These are phyloP conservation scores for Pleurotus giganteus DNA, from an alignment of 768 basidiomycete genomes.

Conservation along the genomic window DNA sequence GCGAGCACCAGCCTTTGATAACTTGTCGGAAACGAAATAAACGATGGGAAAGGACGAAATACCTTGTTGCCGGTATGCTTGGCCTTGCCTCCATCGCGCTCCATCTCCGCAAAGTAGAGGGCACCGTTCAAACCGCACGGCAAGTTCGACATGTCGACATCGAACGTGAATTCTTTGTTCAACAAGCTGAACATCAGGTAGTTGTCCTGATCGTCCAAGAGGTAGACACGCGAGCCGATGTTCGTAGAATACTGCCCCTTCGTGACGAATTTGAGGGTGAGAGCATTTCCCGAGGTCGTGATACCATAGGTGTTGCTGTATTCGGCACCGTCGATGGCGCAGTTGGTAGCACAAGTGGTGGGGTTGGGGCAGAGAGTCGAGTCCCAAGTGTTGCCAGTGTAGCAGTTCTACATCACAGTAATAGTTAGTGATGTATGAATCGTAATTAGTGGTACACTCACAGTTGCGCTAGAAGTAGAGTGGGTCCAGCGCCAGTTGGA, in stretches of 20 bases:
- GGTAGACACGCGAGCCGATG: constrained; percentile 41
- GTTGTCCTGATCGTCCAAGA: constrained; percentile 52
- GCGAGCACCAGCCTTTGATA: constrained; percentile 34
- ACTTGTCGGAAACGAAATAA: constrained; percentile 24
- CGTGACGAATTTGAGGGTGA: constrained; percentile 51
- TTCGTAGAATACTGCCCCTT: constrained; percentile 28
- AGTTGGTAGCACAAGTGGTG: constrained; percentile 24
- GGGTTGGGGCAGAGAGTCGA: constrained; percentile 43
- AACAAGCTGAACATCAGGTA: constrained; percentile 45
- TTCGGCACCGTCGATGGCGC: constrained; percentile 44
- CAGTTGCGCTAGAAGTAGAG: constrained; percentile 20
- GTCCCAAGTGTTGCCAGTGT: constrained; percentile 59
- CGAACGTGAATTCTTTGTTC: constrained; percentile 62
- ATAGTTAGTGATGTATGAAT: too few relatives aligned
- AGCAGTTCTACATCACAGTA: constrained; percentile 43
- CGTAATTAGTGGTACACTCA: too few relatives aligned
- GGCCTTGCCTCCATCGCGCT: constrained; percentile 3
- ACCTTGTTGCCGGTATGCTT: constrained; percentile 22
- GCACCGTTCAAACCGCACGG: constrained; percentile 49
- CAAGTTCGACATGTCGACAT: constrained; percentile 57
- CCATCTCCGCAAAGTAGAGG: constrained; percentile 14
- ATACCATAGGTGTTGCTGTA: constrained; percentile 53
- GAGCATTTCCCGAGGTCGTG: constrained; percentile 41
- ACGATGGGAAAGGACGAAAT: constrained; percentile 47
- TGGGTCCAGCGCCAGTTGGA: constrained; percentile 55